Base-by-base conservation (phyloP, 257 asterid genomes). In the Gentiana dahurica region DNA sequence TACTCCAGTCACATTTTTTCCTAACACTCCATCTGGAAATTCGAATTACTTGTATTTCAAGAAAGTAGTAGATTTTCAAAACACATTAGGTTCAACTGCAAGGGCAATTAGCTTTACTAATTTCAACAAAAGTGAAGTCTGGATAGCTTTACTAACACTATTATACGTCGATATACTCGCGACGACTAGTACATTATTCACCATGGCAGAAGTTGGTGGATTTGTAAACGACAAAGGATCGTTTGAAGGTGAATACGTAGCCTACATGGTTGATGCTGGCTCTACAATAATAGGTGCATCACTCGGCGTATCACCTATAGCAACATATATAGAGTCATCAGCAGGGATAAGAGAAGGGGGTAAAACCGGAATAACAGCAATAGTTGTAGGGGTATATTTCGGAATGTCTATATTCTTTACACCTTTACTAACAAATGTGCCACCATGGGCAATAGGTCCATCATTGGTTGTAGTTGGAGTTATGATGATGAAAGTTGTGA, bases 381-480 rank as follows among this genome's bases (percentile, higher is more conserved):
- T 81, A 36, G 50, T 86, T n/a, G 37, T 86, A 0, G 95, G 91
- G 3, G 10, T 74, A 2, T 86, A 81, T 68, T 86, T 86, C 24
- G 80, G 82, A 0, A 1, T 84, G 1, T 79, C 94, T 1, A 0
- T 81, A 3, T 74, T 81, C 45, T 79, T 86, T 51, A 74, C 86
- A 2, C 94, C 95, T 3, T 9, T 86, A 65, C 54, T 86, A 2
- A 72, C 80, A 0, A 81, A 81, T 45, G 94, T 86, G 46, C 95
- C 95, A 34, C 86, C 94, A 24, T 86, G 94, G 94, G 94, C 94
- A 12, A 64, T 84, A 36, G 95, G 95, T 32, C 94, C 94, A 12
- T 86, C 95, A 5, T 79, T 86, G 5, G 86, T 86, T 59, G 74
- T 86, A 73, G 94, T 86, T 35, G 95, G 95, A 36, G 95, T 86